Base-by-base conservation (phyloP, 2,329 filamentous ascomycete genomes). In the Annulohypoxylon truncatum region DNA sequence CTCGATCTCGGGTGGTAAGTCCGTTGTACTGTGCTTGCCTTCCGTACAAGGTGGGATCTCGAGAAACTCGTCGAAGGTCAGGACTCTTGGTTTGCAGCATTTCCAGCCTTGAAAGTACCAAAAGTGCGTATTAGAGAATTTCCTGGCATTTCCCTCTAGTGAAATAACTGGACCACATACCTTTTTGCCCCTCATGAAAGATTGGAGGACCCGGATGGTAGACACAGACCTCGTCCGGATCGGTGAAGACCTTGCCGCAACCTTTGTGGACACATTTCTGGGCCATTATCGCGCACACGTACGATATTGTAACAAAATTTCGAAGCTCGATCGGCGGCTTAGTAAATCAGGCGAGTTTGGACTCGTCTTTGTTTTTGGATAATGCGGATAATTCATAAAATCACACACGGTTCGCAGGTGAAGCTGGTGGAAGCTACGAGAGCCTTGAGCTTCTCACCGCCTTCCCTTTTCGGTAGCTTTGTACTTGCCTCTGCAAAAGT, bases 31-130 rank as follows among this genome's bases (percentile, higher is more conserved):
- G 83, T 99, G 96, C 75, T 90, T 94, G 75, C 96, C 96, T 10
- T 90, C 92, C 24, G 96, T 97, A 85, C 96, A 99, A 35, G 96
- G 95, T 52, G 92, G 84, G 74, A 99, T 98, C 66, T 85, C 80
- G 80, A 99, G 92, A 84, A 99, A 99, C 82, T 99, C 96, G 81
- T 99, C 96, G 78, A 99, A 99, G 64, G 94, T 97, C 74, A 99
- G 85, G 74, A 98, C 94, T 76, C 96, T 92, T 61, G 94, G 91
- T 82, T 97, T 98, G 87, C 96, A 99, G 84, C 96, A 99, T 83
- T 97, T 96, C 95, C 96, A 98, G 77, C 96, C 95, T 97, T 97
- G 75, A 46, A 58, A 26, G 15, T 31, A 33, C 6, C 3, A 40
- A 63, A 63, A 67, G 62, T 28, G 51, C 42, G 65, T 26, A 59